Base-by-base conservation (phyloP, 2,329 filamentous ascomycete genomes). In the Periconia sp. region DNA sequence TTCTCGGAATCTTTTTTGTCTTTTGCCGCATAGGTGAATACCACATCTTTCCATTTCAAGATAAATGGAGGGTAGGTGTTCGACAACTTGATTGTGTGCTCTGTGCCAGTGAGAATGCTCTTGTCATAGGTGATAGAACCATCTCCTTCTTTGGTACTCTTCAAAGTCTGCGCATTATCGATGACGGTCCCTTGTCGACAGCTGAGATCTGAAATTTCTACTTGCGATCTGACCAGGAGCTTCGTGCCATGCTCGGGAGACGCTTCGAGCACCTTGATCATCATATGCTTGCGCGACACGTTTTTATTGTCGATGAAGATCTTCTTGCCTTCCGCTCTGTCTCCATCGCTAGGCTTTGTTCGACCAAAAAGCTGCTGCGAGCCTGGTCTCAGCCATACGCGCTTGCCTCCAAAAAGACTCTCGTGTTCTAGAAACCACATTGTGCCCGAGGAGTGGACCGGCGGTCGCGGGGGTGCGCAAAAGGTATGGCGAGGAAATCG, bases 221-320 rank as follows among this genome's bases (percentile, higher is more conserved):
- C 71, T 37, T 76, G 77, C 1, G 90, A 90, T 48, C 87, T 83
- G 28, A 77, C 79, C 44, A 82, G 78, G 11, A 87, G 73, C 45
- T 83, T 80, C 46, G 82, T 79, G 40, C 84, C 88, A 61, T 89
- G 83, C 34, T 83, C 86, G 11, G 84, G 73, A 28, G 76, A 72
- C 25, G 92, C 86, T 0, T 73, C 57, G 33, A 80, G 83, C 5
- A 97, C 83, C 29, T 84, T 79, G 36, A 99, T 85, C 22, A 85
- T 85, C 52, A 96, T 74, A 70, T 99, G 94, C 62, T 94, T 89
- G 43, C 92, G 81, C 22, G 94, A 99, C 35, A 99, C 88, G 1
- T 86, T 87, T 61, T 88, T 89, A 61, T 94, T 82, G 5, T 86
- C 82, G 54, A 96, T 88, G 17, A 81, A 84, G 51, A 59, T 63